These are phyloP conservation scores for Globisporangium irregulare DNA, from an alignment of 352 stramenopile species.

Conservation along the genomic window DNA sequence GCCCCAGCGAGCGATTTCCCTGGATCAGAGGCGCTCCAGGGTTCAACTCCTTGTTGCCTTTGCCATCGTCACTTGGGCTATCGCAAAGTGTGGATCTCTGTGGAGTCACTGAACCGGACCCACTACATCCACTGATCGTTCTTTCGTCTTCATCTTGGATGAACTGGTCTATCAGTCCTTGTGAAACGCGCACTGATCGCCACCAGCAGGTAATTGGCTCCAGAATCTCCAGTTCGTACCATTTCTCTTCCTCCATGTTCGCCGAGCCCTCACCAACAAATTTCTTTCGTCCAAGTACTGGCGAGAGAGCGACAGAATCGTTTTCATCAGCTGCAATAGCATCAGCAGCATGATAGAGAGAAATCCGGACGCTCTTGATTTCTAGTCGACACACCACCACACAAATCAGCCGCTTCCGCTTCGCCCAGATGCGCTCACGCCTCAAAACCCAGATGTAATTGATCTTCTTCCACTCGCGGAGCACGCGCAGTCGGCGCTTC, in stretches of 20 bases:
- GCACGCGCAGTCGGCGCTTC: slow-evolving; percentile 30
- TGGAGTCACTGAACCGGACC: not conserved
- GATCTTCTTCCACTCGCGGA: slow-evolving; percentile 48
- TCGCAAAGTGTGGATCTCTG: not conserved
- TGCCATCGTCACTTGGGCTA: not conserved
- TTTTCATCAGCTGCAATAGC: not conserved
- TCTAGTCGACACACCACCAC: slow-evolving; percentile 29
- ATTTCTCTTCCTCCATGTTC: slow-evolving; percentile 8
- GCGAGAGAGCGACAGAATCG: not conserved
- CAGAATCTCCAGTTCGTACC: slow-evolving; percentile 16
- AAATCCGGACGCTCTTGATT: slow-evolving; percentile 25
- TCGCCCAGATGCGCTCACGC: slow-evolving; percentile 42
- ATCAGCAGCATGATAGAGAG: slow-evolving; percentile 33
- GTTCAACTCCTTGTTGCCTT: not conserved
- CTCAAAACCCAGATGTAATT: slow-evolving; percentile 41
- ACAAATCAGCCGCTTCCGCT: slow-evolving; percentile 34
- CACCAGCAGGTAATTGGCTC: slow-evolving; percentile 14
- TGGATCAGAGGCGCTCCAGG: not conserved
- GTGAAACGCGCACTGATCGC: slow-evolving; percentile 2
- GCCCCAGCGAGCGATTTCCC: not conserved
- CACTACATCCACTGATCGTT: not conserved
- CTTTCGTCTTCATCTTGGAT: not conserved
- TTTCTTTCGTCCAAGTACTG: not conserved
- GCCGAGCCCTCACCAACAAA: no score
- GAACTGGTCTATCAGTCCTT: not conserved